These are phyloP conservation scores for Liriodendron chinense DNA, from an alignment of 164 flowering plant genomes.

Conservation along the genomic window DNA sequence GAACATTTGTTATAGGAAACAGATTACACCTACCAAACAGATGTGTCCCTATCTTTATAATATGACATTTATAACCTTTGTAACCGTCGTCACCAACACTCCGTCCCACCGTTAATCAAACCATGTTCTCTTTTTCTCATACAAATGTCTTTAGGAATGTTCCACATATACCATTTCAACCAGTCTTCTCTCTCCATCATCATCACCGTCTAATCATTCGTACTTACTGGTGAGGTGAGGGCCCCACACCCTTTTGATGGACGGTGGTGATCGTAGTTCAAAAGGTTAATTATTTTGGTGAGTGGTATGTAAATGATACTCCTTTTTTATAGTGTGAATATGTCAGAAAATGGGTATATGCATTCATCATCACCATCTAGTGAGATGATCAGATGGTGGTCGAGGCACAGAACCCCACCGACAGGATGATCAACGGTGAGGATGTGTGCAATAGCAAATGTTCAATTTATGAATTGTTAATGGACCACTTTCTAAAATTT, in stretches of 20 bases:
- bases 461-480: too few relatives aligned
- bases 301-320: background rate
- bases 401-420: too few relatives aligned
- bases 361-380: too few relatives aligned
- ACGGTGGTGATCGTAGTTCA: background rate
- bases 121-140: background rate
- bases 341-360: too few relatives aligned
- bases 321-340: too few relatives aligned
- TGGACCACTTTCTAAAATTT: too few relatives aligned
- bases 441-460: too few relatives aligned
- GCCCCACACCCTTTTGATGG: background rate
- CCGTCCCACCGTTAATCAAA: background rate
- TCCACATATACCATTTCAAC: background rate
- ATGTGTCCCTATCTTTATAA: background rate
- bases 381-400: too few relatives aligned
- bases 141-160: background rate
- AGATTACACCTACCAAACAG: constrained; percentile 1
- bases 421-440: too few relatives aligned
- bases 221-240: background rate
- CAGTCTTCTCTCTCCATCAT: background rate
- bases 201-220: too few relatives aligned
- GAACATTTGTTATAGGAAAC: constrained; percentile 8
- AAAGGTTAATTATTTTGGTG: background rate
- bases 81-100: background rate
- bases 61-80: background rate